phyloP scores from a whole-genome alignment of 2,329 filamentous ascomycete species.

The Leptosphaerulina australis region DNA sequence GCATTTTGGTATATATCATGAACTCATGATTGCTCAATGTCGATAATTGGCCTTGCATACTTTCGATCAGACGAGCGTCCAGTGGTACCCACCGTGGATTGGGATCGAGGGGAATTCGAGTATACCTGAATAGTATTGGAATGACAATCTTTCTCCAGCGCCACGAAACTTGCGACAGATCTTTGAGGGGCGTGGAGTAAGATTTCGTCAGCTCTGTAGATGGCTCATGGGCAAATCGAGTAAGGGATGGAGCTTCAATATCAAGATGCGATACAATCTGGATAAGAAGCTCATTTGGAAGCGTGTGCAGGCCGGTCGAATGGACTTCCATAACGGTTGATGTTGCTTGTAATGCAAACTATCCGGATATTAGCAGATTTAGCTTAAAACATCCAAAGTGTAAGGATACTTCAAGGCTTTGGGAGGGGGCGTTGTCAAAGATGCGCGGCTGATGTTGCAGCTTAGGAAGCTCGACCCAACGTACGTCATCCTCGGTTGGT shows the following conservation, averaged over 20 bases:
- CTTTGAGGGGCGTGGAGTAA: constrained; percentile 34
- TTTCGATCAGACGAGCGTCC: constrained; percentile 42
- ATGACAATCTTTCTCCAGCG: constrained; percentile 41
- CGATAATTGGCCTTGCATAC: constrained; percentile 41
- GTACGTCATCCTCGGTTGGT: constrained; percentile 11
- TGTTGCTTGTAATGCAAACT: background rate
- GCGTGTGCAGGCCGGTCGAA: constrained; percentile 27
- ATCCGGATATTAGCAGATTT: background rate
- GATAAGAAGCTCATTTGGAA: constrained; percentile 47
- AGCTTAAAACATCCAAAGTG: background rate
- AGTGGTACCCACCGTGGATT: constrained; percentile 44
- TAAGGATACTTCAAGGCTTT: background rate
- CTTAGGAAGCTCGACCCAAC: background rate
- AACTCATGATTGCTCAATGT: constrained; percentile 43
- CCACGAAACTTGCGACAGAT: constrained; percentile 42
- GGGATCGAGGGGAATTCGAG: constrained; percentile 34
- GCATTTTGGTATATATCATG: constrained; percentile 40
- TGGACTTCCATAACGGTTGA: background rate
- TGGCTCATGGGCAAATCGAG: constrained; percentile 44
- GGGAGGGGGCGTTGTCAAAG: background rate
- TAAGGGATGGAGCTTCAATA: constrained; percentile 39
- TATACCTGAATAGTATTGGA: constrained; percentile 42
- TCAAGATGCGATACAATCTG: constrained; percentile 44
- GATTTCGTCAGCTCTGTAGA: constrained; percentile 33
- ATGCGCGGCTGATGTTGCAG: background rate